These are phyloP conservation scores for Fraxinus quadrangulata DNA, from an alignment of 257 asterid species.

Conservation along the genomic window DNA sequence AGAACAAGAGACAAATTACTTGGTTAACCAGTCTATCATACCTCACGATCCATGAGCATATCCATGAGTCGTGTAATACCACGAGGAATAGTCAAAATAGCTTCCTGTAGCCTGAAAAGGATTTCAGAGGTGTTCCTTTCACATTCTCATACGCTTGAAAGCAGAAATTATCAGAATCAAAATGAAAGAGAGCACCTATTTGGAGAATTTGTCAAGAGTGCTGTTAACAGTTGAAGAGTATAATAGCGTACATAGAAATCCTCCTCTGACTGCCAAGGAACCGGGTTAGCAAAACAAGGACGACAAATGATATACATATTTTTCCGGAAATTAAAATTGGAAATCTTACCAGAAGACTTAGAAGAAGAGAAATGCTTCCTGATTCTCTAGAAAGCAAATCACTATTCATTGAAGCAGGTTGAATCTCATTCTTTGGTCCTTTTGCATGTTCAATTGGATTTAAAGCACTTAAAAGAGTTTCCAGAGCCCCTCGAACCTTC, in stretches of 20 bases:
- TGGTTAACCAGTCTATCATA: constrained; percentile 37
- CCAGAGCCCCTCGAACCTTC: constrained; percentile 93
- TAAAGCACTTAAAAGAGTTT: constrained; percentile 80
- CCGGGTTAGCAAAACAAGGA: constrained; percentile 33
- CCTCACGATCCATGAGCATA: constrained; percentile 99
- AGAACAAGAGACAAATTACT: constrained; percentile 12
- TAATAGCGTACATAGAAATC: constrained; percentile 93
- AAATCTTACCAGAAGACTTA: constrained; percentile 82
- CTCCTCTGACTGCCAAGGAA: constrained; percentile 77
- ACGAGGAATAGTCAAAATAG: constrained; percentile 85
- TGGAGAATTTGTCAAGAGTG: constrained; percentile 85
- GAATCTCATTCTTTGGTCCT: constrained; percentile 68
- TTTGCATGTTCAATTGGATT: constrained; percentile 67
- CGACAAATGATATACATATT: constrained; percentile 16
- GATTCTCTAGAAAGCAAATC: constrained; percentile 88
- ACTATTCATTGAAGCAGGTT: constrained; percentile 82
- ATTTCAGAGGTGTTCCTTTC: constrained; percentile 24
- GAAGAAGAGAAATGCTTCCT: constrained; percentile 79
- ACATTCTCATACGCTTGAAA: background rate
- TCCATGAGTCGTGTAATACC: constrained; percentile 95
- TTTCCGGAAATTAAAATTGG: constrained; percentile 14
- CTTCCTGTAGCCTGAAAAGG: constrained; percentile 85
- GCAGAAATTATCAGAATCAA: constrained; percentile 11
- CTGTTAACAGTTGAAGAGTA: constrained; percentile 84
- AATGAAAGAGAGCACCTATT: constrained; percentile 55